Evolutionary conservation across 2,329 filamentous ascomycete genomes (phyloP).

Genomic region (Ophiostoma himal-ulmi): DNA sequence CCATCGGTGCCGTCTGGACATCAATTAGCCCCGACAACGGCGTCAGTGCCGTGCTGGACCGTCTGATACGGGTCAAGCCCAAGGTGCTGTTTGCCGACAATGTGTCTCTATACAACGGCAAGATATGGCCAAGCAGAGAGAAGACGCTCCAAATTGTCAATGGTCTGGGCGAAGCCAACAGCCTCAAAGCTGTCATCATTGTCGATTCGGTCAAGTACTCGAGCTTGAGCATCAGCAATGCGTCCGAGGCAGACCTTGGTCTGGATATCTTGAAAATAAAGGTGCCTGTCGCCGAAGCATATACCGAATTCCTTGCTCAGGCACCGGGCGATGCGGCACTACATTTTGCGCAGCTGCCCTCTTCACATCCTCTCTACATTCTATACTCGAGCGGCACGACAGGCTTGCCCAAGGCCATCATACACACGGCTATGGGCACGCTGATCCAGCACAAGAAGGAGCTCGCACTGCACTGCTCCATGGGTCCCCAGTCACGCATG

Average conservation of each 20-base stretch:
- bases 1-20: slow-evolving; percentile 86
- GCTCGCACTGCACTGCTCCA: slow-evolving; percentile 78
- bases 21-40: slow-evolving; percentile 89
- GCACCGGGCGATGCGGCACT: slow-evolving; percentile 43
- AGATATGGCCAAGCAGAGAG: slow-evolving; percentile 69
- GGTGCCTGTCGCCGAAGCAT: slow-evolving; percentile 41
- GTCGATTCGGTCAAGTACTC: slow-evolving; percentile 48
- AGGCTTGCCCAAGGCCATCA: slow-evolving; percentile 80
- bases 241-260: slow-evolving; percentile 35
- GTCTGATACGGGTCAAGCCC: slow-evolving; percentile 78
- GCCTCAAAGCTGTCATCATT: slow-evolving; percentile 65
- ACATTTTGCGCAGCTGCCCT: slow-evolving; percentile 68
- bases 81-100: slow-evolving; percentile 81
- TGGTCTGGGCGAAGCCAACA: slow-evolving; percentile 53
- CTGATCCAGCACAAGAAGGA: slow-evolving; percentile 97
- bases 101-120: slow-evolving; percentile 84
- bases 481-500: slow-evolving; percentile 64
- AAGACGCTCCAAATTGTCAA: slow-evolving; percentile 75
- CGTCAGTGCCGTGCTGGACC: slow-evolving; percentile 82
- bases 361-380: slow-evolving; percentile 88
- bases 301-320: slow-evolving; percentile 40
- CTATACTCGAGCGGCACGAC: slow-evolving; percentile 93
- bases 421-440: slow-evolving; percentile 85
- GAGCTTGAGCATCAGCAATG: not conserved
- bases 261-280: slow-evolving; percentile 39